phyloP scores from a whole-genome alignment of 1,284 basidiomycete species.

The Rhodotorula glutinis region DNA sequence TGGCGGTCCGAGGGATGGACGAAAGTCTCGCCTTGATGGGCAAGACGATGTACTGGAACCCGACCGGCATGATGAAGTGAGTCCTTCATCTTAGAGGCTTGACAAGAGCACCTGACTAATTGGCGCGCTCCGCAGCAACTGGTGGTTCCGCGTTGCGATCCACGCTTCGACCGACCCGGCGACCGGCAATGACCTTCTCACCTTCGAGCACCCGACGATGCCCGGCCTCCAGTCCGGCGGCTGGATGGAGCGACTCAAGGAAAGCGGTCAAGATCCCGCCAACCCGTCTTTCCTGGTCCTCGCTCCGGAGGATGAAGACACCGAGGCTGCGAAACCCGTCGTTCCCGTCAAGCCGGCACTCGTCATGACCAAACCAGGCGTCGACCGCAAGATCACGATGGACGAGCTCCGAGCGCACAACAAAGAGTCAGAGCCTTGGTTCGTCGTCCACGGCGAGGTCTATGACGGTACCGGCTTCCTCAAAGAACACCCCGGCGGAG shows the following conservation, averaged over 20 bases:
- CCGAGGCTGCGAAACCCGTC: slow-evolving; percentile 1
- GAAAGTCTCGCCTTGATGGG: slow-evolving; percentile 57
- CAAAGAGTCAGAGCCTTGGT: slow-evolving; percentile 57
- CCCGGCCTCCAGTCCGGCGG: slow-evolving; percentile 57
- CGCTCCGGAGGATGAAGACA: slow-evolving; percentile 5
- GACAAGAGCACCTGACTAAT: background rate
- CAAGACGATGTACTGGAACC: slow-evolving; percentile 55
- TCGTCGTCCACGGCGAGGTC: slow-evolving; percentile 60
- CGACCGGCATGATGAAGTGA: slow-evolving; percentile 35
- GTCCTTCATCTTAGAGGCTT: background rate
- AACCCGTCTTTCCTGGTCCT: slow-evolving; percentile 51
- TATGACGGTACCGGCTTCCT: slow-evolving; percentile 60
- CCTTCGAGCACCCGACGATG: slow-evolving; percentile 63
- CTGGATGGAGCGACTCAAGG: slow-evolving; percentile 64
- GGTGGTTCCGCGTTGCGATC: slow-evolving; percentile 63
- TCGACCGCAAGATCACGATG: slow-evolving; percentile 54
- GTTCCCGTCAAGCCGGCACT: slow-evolving; percentile 41
- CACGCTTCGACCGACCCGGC: slow-evolving; percentile 47
- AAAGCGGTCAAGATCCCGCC: slow-evolving; percentile 53
- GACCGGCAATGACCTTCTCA: slow-evolving; percentile 45
- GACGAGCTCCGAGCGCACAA: slow-evolving; percentile 56
- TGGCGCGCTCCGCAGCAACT: slow-evolving; percentile 28
- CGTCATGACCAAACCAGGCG: slow-evolving; percentile 51
- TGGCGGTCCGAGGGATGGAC: slow-evolving; percentile 62
- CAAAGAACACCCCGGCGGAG: slow-evolving; percentile 63